Evolutionary conservation across 225 moss, liverwort and hornwort genomes (phyloP).

Genomic region (Polytrichum commune): DNA sequence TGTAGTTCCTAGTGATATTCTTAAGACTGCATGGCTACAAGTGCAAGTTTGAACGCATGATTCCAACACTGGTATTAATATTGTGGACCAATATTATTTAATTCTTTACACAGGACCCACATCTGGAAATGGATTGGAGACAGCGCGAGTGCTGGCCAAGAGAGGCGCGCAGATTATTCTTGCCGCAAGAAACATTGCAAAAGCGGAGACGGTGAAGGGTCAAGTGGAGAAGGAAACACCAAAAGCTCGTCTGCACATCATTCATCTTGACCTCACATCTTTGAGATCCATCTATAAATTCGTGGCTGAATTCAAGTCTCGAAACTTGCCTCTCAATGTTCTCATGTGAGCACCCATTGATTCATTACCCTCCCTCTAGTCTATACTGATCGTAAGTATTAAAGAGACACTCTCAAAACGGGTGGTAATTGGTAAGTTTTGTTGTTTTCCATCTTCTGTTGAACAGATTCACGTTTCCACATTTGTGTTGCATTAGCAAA

Average conservation of each 20-base stretch:
- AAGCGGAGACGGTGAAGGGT: conserved; percentile 12
- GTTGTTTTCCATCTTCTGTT: too few relatives aligned
- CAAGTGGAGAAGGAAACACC: conserved; percentile 7
- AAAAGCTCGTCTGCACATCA: conserved; percentile 8
- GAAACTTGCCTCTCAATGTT: conserved; percentile 12
- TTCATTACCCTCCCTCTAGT: too few relatives aligned
- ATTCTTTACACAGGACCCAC: conserved; percentile 7
- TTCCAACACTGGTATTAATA: too few relatives aligned
- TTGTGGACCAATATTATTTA: too few relatives aligned
- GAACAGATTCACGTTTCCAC: too few relatives aligned
- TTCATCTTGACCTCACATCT: conserved; percentile 15
- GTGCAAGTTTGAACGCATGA: too few relatives aligned
- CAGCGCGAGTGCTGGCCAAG: conserved; percentile 18
- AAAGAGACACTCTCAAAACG: too few relatives aligned
- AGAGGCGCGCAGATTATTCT: conserved; percentile 19
- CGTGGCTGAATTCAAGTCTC: conserved; percentile 8
- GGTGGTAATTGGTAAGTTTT: too few relatives aligned
- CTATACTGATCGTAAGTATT: too few relatives aligned
- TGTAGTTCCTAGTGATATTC: too few relatives aligned
- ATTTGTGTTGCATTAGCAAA: too few relatives aligned
- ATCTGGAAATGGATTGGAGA: conserved; percentile 19
- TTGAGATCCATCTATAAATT: conserved; percentile 11
- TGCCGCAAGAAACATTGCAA: conserved; percentile 5
- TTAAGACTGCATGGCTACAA: too few relatives aligned
- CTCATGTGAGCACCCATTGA: conserved; percentile 7